Evolutionary conservation across 441 rosid species (phyloP), one percentile per base, ranked within the genome.

Genomic region (Sinapis alba): DNA sequence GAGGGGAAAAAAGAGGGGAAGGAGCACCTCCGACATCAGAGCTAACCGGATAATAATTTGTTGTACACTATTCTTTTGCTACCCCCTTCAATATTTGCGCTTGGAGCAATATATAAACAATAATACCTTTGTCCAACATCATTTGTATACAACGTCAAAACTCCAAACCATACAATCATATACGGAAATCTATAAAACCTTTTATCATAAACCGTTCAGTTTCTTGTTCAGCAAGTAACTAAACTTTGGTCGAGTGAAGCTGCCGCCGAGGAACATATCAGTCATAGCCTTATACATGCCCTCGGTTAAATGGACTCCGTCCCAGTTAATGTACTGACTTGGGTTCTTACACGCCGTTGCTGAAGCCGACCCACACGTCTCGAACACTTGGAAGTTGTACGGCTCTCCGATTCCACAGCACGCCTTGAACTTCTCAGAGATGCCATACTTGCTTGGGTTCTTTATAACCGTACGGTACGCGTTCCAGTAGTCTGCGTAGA

Each of bases 271-370:
- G 68, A 94, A 88, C 99, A 90, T 87, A 78, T 71, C 74, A 7
- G 92, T 67, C 16, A 92, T 80, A 57, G 82, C 87, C 81, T 80
- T 85, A 19, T 95, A 92, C 97, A 88, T 90, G 1, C 85, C 96
- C 71, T 95, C 99, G 0, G 99, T 92, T 51, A 92, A 87, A 66
- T 95, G 99, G 75, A 95, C 97, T 60, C 99, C 99, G 34, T 95
- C 99, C 99, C 98, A 92, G 64, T 95, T 95, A 56, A 92, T 86
- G 71, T 88, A 87, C 58, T 79, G 79, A 13, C 80, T 68, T 21
- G 97, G 97, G 13, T 87, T 78, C 5, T 75, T 61, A 71, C 98
- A 92, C 1, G 72, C 83, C 5, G 62, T 84, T 0, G 85, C 72
- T 7, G 69, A 16, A 57, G 87, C 81, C n/a, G 81, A 43, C 3